Evolutionary conservation across 208 protist genomes (phyloP).

Genomic region (Acanthamoeba royreba): DNA sequence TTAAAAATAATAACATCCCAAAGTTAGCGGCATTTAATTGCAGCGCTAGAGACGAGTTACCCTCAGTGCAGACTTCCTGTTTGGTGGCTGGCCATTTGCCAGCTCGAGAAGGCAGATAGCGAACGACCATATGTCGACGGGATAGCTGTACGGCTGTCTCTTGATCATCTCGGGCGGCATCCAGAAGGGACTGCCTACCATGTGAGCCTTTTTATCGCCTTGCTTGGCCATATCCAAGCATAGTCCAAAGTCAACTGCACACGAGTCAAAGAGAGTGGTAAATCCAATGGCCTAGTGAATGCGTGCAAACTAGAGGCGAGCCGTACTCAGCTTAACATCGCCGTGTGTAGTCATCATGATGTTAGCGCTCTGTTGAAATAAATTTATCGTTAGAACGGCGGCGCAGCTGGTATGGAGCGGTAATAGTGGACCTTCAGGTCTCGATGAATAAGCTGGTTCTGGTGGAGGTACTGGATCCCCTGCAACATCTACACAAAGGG

Average conservation of each 20-base stretch:
- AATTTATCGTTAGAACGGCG: neutral
- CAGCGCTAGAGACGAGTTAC: neutral
- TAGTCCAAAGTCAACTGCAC: slow-evolving; percentile 52
- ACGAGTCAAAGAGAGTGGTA: too few relatives aligned
- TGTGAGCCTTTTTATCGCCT: slow-evolving; percentile 1
- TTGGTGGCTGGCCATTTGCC: slow-evolving; percentile 46
- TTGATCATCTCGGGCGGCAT: slow-evolving; percentile 61
- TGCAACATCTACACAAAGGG: slow-evolving; percentile 31
- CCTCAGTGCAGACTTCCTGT: slow-evolving; percentile 51
- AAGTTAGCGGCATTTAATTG: neutral
- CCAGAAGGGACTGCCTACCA: slow-evolving; percentile 56
- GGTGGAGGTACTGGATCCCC: slow-evolving; percentile 55
- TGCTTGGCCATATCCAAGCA: slow-evolving; percentile 13
- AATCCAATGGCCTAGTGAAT: too few relatives aligned
- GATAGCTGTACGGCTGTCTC: neutral
- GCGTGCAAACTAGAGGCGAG: too few relatives aligned
- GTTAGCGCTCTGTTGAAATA: slow-evolving; percentile 43
- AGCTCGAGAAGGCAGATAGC: slow-evolving; percentile 48
- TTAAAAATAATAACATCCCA: neutral
- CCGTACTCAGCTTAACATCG: slow-evolving; percentile 57
- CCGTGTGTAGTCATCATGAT: slow-evolving; percentile 65
- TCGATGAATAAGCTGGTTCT: slow-evolving; percentile 50
- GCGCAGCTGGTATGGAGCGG: neutral
- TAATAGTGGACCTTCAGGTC: slow-evolving; percentile 51
- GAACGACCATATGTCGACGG: slow-evolving; percentile 49